These are phyloP conservation scores for Myotisia sp. DNA, from an alignment of 2,329 filamentous ascomycete species.

Conservation along the genomic window DNA sequence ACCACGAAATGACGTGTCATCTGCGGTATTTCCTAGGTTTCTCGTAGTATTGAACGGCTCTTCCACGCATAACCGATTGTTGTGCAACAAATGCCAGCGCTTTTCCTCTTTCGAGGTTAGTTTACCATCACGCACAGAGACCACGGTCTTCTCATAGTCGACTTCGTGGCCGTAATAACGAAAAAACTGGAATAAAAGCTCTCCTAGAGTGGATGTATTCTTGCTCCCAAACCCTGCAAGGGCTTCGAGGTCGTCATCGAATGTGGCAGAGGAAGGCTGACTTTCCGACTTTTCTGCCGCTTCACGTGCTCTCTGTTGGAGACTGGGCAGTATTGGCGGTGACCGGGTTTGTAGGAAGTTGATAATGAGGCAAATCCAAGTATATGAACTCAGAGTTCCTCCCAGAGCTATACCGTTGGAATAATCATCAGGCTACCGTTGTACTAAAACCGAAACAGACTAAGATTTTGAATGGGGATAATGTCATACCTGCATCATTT, in stretches of 20 bases:
- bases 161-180: slow-evolving; percentile 88
- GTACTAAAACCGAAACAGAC: background rate
- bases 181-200: slow-evolving; percentile 91
- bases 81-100: slow-evolving; percentile 65
- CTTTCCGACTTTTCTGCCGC: slow-evolving; percentile 46
- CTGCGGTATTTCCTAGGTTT: slow-evolving; percentile 90
- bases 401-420: slow-evolving; percentile 59
- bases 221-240: slow-evolving; percentile 58
- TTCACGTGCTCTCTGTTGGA: slow-evolving; percentile 54
- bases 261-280: slow-evolving; percentile 48
- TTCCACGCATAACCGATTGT: slow-evolving; percentile 83
- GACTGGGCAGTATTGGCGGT: slow-evolving; percentile 67
- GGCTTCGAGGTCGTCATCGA: slow-evolving; percentile 71
- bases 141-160: slow-evolving; percentile 67
- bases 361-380: slow-evolving; percentile 97
- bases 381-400: slow-evolving; percentile 92
- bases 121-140: slow-evolving; percentile 73
- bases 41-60: slow-evolving; percentile 85
- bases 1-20: slow-evolving; percentile 85
- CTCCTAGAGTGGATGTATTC: slow-evolving; percentile 70
- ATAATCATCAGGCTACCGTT: background rate
- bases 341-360: slow-evolving; percentile 83
- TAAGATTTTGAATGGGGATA: background rate
- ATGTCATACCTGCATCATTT: slow-evolving; percentile 76
- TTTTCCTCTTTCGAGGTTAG: slow-evolving; percentile 71